phyloP scores from a whole-genome alignment of 139 green algal species.

The Protoeuglena noctilucae region DNA sequence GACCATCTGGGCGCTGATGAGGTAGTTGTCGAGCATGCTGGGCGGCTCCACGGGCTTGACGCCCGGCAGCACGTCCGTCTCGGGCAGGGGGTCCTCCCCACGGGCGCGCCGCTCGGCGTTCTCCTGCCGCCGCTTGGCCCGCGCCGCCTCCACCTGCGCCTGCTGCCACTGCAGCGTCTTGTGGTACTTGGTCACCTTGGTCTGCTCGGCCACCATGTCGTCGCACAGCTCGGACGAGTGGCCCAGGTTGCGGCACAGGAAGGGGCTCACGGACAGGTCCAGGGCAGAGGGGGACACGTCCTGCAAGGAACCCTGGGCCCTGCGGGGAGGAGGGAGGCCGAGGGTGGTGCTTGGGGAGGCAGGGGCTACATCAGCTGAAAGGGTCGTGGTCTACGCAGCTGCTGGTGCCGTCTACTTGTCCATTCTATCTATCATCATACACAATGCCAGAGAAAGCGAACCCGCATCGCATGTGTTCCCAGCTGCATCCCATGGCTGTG shows the following conservation, averaged over 20 bases:
- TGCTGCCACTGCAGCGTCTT: constrained; percentile 8
- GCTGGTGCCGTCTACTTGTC: constrained; percentile 12
- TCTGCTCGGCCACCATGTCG: constrained; percentile 58
- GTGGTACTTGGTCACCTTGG: constrained; percentile 25
- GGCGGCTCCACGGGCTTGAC: constrained; percentile 82
- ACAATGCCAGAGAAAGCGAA: no score
- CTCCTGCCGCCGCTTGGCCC: constrained; percentile 69
- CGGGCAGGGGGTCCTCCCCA: constrained; percentile 80
- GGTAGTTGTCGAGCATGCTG: constrained; percentile 65
- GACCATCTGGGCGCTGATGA: constrained; percentile 52
- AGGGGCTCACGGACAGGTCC: constrained; percentile 43
- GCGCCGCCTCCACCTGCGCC: constrained; percentile 41
- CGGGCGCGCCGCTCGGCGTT: constrained; percentile 54
- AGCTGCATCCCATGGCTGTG: no score
- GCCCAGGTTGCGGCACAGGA: constrained; percentile 76
- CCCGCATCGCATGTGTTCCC: no score
- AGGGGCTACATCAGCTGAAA: no score
- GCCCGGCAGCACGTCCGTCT: constrained; percentile 83
- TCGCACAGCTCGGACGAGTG: constrained; percentile 86
- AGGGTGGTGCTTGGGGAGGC: no score
- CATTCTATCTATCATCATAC: no score
- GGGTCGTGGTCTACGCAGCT: constrained; percentile 41
- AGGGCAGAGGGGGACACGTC: no score
- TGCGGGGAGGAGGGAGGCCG: no score
- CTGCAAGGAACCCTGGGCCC: no score